phyloP scores from a whole-genome alignment of 495 filamentous ascomycete species.

The Xylaria nigripes region DNA sequence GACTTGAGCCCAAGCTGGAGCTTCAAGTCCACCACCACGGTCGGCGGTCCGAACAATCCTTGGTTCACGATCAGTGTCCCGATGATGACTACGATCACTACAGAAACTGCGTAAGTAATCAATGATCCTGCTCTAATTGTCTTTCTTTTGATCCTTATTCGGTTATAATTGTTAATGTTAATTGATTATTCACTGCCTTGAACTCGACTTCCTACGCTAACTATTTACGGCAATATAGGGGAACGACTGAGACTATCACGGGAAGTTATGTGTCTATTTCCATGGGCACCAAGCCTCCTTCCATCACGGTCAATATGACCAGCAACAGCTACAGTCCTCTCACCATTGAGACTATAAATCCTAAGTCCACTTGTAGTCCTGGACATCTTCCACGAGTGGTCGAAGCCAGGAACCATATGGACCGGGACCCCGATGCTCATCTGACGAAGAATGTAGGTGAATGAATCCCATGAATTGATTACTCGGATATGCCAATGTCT shows the following conservation, averaged over 20 bases:
- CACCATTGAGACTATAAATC: no score
- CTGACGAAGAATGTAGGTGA: no score
- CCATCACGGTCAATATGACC: not conserved
- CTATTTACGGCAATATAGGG: not conserved
- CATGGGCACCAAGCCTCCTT: not conserved
- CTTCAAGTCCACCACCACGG: constrained; percentile 1
- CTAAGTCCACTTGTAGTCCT: no score
- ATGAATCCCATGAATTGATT: no score
- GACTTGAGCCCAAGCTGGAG: constrained; percentile 2
- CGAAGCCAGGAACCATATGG: no score
- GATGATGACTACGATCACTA: not conserved
- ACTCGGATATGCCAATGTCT: not conserved
- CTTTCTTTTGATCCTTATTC: no score
- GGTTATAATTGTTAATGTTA: no score
- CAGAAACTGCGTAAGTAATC: not conserved
- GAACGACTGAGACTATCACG: constrained; percentile 1
- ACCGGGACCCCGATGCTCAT: no score
- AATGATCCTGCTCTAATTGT: not conserved
- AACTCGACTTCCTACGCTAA: not conserved
- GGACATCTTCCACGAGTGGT: no score
- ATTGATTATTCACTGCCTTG: not conserved
- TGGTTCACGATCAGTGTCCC: constrained; percentile 4
- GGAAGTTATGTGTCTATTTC: constrained; percentile 1
- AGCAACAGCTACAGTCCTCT: not conserved
- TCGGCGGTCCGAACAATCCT: not conserved